A percentile compares a stretch with the other conserved stretches of the same genome.
phyloP scores from a whole-genome alignment of 2,329 filamentous ascomycete species.

The Chaetomium strumarium region DNA sequence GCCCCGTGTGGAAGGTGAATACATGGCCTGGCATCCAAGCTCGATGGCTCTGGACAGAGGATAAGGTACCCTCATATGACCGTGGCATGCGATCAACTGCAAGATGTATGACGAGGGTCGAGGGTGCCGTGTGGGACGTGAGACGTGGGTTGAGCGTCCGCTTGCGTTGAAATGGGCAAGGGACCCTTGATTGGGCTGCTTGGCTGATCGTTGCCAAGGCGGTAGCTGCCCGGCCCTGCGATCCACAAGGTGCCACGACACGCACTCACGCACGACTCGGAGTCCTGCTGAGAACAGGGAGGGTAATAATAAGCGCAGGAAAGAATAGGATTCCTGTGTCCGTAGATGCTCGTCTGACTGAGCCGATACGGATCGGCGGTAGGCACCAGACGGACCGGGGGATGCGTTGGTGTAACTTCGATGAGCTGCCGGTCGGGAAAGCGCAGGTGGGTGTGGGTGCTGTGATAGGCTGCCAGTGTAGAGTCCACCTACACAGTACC shows the following conservation, averaged over 20 bases:
- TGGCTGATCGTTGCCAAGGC: slow-evolving; percentile 19
- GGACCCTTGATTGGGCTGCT: slow-evolving; percentile 1
- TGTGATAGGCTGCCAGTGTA: not conserved
- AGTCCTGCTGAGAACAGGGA: not conserved
- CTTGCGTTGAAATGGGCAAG: not conserved
- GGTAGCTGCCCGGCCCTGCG: slow-evolving; percentile 5
- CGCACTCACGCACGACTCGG: too few species aligned
- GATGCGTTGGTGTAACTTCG: not conserved
- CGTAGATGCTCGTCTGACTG: too few species aligned
- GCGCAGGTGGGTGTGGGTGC: not conserved
- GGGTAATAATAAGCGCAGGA: too few species aligned
- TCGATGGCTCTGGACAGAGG: not conserved
- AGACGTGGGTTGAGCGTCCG: not conserved
- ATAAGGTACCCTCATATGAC: slow-evolving; percentile 4
- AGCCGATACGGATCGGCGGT: not conserved
- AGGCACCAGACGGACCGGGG: not conserved
- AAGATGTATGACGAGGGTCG: not conserved
- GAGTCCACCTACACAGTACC: too few species aligned
- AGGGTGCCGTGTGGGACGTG: not conserved
- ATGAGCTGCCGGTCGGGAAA: not conserved
- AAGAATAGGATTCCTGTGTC: too few species aligned
- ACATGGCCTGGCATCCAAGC: slow-evolving; percentile 12
- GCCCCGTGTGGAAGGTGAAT: not conserved
- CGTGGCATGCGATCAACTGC: not conserved
- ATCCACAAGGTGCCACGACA: slow-evolving; percentile 3